Base-by-base conservation (phyloP, 352 stramenopile species). In the Globisporangium heterothallicum region DNA sequence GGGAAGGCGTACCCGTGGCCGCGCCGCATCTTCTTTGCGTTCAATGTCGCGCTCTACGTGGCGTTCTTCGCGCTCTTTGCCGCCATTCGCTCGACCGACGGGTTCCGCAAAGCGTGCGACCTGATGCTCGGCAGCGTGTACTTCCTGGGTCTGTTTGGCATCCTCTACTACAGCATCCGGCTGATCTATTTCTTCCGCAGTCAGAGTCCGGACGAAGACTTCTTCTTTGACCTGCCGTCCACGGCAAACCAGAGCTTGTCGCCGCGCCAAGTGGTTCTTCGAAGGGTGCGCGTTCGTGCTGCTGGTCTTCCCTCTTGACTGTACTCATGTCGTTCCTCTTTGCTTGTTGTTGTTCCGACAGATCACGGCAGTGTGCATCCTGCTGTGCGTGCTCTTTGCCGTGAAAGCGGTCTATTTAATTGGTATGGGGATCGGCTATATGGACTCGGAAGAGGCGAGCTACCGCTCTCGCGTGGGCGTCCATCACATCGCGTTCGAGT, bases 101-200 rank as follows among this genome's bases (percentile, higher is more conserved):
- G 61, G 2, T 72, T 89, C 29, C 87, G 81, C 74, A 74, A 76
- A 53, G 73, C 67, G 55, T 89, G 74, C 49, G 74, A 92, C 63
- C 50, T 88, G 26, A 50, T 84, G 47, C 72, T 89, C 50, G 81
- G 81, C 36, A 49, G 43, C 30, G 49, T 88, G 53, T 89, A 88
- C 68, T 66, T 84, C 42, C 21, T 73, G 18, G 81, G 78, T 6
- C 66, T 92, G 8, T 72, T 83, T 47, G 69, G 47, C 8, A 84
- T 92, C 41, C 61, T 86, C 51, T 92, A 92, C 72, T 92, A 92
- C 71, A 88, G 75, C 57, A 65, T 83, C 30, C 78, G 73, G 27
- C 68, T 92, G 25, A 84, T 87, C 53, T 71, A 86, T 47, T 92
- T 92, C 58, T 92, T 92, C 63, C 76, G 74, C 25, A 82, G 67